Evolutionary conservation across 352 stramenopile species (phyloP), one percentile per base, ranked within the genome.

Genomic region (Globisporangium cystogenes): DNA sequence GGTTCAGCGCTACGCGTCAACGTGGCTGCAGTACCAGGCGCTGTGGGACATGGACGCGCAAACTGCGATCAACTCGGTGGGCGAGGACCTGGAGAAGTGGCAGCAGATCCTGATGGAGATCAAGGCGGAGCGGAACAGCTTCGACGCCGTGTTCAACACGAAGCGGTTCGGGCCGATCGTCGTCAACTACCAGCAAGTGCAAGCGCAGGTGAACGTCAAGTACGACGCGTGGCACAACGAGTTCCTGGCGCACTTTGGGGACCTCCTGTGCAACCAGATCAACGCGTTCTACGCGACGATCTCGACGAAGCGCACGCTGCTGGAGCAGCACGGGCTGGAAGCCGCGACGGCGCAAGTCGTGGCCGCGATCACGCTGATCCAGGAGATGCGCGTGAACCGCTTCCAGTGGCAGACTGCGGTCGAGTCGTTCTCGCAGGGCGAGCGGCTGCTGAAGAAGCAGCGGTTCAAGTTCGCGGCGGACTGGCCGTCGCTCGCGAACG

Each of bases 161-260:
- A 93, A 93, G 53, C 59, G 66, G 14, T 99, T 96, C 70, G 97
- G 65, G 59, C 96, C 62, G 11, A 81, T 97, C 54, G 61, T 83
- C 5, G 76, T 97, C 18, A 95, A 97, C 66, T 96, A 96, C 53
- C 82, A 96, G 63, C 84, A 96, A 71, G 86, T 97, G 14, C 89
- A 97, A 63, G 83, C 89, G 3, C 80, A 96, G 63, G 86, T 96
- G 43, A 99, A 98, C 59, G 79, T 99, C 37, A 99, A 99, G 68
- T 99, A 99, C 72, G 98, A 99, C 67, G 96, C 96, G 4, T 99
- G 97, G 96, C 97, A 99, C 63, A 99, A 98, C 53, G 96, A 99
- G 57, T 89, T 99, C 44, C 86, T 99, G 36, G 78, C 85, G 11
- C 90, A 96, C 45, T 99, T 99, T 65, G 94, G 89, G 8, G 70